Conservation (phyloP, 2,329 filamentous ascomycete genomes). For the Lizonia empirigonia region DNA sequence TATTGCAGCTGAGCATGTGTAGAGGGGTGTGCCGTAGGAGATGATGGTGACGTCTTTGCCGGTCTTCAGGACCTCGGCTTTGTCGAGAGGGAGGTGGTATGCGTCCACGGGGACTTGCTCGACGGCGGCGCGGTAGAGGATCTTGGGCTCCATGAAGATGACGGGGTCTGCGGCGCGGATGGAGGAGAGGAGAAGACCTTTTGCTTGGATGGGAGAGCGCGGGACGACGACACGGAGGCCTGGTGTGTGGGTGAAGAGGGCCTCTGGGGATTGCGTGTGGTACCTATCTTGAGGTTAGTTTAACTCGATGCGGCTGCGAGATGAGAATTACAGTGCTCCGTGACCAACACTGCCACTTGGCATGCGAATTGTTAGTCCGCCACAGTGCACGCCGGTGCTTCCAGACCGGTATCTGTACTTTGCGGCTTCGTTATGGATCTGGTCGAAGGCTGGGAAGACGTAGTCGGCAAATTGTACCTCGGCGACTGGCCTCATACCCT, state of each 20-base stretch:
- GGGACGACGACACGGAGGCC: constrained; percentile 86
- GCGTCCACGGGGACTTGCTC: constrained; percentile 84
- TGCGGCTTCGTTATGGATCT: constrained; percentile 90
- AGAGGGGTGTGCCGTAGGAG: constrained; percentile 88
- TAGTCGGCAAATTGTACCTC: constrained; percentile 98
- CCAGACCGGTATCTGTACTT: constrained; percentile 82
- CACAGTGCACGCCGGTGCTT: constrained; percentile 59
- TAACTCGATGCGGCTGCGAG: neutral
- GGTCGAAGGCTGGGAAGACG: constrained; percentile 89
- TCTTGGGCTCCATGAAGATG: constrained; percentile 93
- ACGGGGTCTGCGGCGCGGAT: constrained; percentile 80
- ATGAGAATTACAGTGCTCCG: constrained; percentile 67
- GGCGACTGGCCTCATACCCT: constrained; percentile 90
- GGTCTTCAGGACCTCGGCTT: constrained; percentile 80
- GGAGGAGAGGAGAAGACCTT: constrained; percentile 81
- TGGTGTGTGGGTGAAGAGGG: constrained; percentile 85
- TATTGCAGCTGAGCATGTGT: constrained; percentile 79
- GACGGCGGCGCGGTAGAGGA: constrained; percentile 86
- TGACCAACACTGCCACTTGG: constrained; percentile 89
- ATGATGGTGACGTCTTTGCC: constrained; percentile 83
- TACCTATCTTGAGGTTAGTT: constrained; percentile 56
- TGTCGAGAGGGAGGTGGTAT: constrained; percentile 83
- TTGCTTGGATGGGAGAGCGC: constrained; percentile 83
- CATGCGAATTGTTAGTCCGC: constrained; percentile 87
- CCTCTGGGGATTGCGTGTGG: constrained; percentile 88